phyloP scores from a whole-genome alignment of 148 eudicot genomes.

The Fagopyrum homotropicum region DNA sequence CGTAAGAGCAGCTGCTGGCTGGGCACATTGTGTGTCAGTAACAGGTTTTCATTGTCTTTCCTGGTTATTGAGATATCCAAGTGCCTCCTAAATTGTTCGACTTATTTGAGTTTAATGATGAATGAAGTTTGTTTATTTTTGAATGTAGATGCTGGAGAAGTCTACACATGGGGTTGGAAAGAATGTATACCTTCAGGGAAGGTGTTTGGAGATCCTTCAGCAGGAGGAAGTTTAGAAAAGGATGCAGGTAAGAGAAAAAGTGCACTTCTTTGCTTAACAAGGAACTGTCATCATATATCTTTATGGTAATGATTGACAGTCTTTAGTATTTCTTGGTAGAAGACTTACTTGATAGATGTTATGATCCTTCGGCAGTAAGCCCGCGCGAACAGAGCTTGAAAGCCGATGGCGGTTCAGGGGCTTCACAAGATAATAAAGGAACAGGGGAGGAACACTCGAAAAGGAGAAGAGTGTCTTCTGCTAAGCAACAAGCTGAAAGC shows the following conservation, averaged over 20 bases:
- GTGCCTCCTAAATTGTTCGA: background rate
- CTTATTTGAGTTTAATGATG: slow-evolving; percentile 13
- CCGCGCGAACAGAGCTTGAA: slow-evolving; percentile 60
- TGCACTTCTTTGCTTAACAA: slow-evolving; percentile 43
- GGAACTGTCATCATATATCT: slow-evolving; percentile 27
- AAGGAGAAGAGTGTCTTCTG: slow-evolving; percentile 67
- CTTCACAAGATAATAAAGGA: slow-evolving; percentile 40
- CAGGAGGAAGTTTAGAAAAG: slow-evolving; percentile 46
- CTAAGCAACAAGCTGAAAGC: slow-evolving; percentile 65
- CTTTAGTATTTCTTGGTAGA: background rate
- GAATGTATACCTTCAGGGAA: slow-evolving; percentile 95
- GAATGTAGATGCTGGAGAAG: slow-evolving; percentile 56
- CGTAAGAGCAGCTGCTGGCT: slow-evolving; percentile 86
- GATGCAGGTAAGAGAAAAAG: slow-evolving; percentile 38
- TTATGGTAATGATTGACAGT: background rate
- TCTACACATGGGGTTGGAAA: slow-evolving; percentile 99
- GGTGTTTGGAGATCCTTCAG: slow-evolving; percentile 56
- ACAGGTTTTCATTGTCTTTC: slow-evolving; percentile 52
- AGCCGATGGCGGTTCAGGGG: slow-evolving; percentile 40
- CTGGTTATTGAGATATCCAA: background rate
- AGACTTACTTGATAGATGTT: slow-evolving; percentile 14
- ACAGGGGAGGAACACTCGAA: slow-evolving; percentile 64
- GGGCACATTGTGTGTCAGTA: slow-evolving; percentile 94
- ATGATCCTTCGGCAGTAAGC: slow-evolving; percentile 50
- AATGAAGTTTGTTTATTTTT: slow-evolving; percentile 1